Conservation (phyloP, 2,329 filamentous ascomycete genomes). For the Pseudofabraea citricarpa region DNA sequence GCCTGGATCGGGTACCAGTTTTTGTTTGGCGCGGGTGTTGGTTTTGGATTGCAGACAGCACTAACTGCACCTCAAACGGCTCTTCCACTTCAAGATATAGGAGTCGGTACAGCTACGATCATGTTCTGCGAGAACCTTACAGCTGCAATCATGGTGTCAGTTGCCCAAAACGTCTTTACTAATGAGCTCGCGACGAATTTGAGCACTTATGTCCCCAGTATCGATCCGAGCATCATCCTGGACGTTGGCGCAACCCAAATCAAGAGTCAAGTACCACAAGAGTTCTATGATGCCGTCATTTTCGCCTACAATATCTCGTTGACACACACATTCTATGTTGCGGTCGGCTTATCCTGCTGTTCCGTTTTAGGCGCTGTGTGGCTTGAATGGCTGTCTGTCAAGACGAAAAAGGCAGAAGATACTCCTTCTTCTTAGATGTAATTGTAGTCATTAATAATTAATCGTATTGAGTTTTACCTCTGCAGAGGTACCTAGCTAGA, state of each 20-base stretch:
- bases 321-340: conserved; percentile 1
- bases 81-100: conserved; percentile 13
- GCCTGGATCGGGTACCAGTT: conserved; percentile 29
- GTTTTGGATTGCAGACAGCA: conserved; percentile 15
- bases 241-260: conserved; percentile 48
- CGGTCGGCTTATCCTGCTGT: neutral
- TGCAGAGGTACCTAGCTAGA: too few relatives aligned
- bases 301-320: conserved; percentile 41
- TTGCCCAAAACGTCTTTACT: conserved; percentile 19
- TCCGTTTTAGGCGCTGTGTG: neutral
- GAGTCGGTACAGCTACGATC: conserved; percentile 21
- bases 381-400: neutral
- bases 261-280: conserved; percentile 33
- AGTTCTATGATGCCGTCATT: conserved; percentile 40
- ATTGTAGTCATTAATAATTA: conserved; percentile 4
- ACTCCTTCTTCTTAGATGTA: neutral
- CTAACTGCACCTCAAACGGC: conserved; percentile 17
- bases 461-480: too few relatives aligned
- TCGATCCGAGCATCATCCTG: conserved; percentile 42
- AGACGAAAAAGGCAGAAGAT: neutral
- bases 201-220: conserved; percentile 30
- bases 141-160: conserved; percentile 28
- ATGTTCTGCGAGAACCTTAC: conserved; percentile 28
- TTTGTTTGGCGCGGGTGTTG: conserved; percentile 17
- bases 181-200: conserved; percentile 50